These are phyloP conservation scores for Globomyces pollinis-pini DNA, from an alignment of 192 early-diverging fungal genomes.

Conservation along the genomic window DNA sequence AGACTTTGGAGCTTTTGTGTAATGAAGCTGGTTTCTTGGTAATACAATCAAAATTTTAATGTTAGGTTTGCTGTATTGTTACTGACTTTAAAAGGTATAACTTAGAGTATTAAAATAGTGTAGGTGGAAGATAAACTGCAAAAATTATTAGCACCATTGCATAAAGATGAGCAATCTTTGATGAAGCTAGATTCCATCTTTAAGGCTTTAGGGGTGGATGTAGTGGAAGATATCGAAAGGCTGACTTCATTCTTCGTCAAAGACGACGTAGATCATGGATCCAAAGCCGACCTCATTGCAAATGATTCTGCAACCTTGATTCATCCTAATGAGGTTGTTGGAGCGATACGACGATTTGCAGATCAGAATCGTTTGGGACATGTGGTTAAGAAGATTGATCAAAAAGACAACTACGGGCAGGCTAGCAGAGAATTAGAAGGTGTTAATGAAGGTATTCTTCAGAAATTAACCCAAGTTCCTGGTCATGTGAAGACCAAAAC, in stretches of 20 bases:
- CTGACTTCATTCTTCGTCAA: constrained; percentile 34
- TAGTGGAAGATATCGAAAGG: constrained; percentile 45
- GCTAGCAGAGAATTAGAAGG: too few relatives aligned
- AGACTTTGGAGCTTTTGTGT: constrained; percentile 40
- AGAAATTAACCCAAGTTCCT: not conserved
- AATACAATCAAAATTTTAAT: not conserved
- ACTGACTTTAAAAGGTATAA: not conserved
- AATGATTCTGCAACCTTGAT: constrained; percentile 20
- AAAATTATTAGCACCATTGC: constrained; percentile 42
- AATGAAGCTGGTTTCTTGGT: constrained; percentile 50
- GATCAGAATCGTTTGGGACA: constrained; percentile 30
- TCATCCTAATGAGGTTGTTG: constrained; percentile 42
- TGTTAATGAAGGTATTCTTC: not conserved
- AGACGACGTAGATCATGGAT: not conserved
- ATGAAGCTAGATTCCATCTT: constrained; percentile 52
- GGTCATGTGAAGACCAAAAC: constrained; percentile 6
- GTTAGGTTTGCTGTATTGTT: too few relatives aligned
- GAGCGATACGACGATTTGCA: constrained; percentile 31
- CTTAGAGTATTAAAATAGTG: too few relatives aligned
- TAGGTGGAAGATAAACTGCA: constrained; percentile 51
- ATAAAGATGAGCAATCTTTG: constrained; percentile 42
- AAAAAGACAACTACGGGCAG: too few relatives aligned
- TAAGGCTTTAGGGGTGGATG: constrained; percentile 47
- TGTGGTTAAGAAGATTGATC: not conserved
- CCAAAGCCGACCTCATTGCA: constrained; percentile 6